Evolutionary conservation across 164 flowering plant species (phyloP).

Genomic region (Buxus sempervirens): DNA sequence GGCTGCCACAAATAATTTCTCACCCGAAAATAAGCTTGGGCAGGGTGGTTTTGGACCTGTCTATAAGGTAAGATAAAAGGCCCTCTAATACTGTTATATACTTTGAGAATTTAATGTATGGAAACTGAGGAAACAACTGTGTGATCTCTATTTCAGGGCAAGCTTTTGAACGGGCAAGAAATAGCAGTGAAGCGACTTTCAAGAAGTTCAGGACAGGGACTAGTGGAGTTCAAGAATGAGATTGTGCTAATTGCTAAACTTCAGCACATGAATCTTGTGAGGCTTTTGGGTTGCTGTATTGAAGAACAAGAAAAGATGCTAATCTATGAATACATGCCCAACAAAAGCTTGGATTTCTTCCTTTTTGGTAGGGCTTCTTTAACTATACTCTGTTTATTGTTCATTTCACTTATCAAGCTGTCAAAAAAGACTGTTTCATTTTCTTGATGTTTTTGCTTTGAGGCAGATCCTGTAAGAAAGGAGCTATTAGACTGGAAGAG

Average conservation of each 20-base stretch:
- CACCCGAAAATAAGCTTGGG: constrained; percentile 27
- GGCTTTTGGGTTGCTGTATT: constrained; percentile 27
- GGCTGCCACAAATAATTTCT: constrained; percentile 28
- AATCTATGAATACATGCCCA: constrained; percentile 29
- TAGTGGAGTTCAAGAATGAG: constrained; percentile 32
- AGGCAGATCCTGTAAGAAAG: constrained; percentile 8
- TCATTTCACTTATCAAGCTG: no score
- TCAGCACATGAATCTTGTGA: constrained; percentile 33
- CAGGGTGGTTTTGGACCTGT: constrained; percentile 42
- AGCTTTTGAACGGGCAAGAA: constrained; percentile 24
- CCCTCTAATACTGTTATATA: neutral
- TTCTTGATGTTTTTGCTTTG: neutral
- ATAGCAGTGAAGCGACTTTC: constrained; percentile 29
- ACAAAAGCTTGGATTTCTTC: constrained; percentile 30
- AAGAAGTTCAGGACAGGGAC: constrained; percentile 29
- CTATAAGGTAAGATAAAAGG: constrained; percentile 25
- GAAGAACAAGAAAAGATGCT: constrained; percentile 22
- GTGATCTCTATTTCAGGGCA: constrained; percentile 17
- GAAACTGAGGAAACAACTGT: neutral
- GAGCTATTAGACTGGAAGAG: constrained; percentile 22
- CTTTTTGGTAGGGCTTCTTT: no score
- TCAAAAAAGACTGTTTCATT: no score
- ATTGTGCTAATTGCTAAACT: constrained; percentile 28
- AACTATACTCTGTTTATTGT: no score
- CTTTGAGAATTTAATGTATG: neutral